Conservation (phyloP, 495 filamentous ascomycete genomes). For the Xylaria bambusicola region DNA sequence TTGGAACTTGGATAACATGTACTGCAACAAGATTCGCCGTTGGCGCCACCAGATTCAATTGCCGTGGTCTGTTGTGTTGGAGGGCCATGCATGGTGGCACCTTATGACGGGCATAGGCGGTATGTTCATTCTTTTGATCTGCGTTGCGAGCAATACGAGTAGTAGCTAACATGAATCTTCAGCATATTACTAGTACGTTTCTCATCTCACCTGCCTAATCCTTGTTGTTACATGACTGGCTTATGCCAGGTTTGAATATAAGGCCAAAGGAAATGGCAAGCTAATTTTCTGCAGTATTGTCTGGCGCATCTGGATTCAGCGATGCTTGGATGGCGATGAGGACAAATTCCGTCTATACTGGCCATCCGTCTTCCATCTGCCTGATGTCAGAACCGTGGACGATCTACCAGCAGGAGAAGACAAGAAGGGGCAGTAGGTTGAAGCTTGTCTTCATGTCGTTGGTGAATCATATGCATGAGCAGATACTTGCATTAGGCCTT, state of each 20-base stretch:
- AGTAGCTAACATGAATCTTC: slow-evolving; percentile 26
- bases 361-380: slow-evolving; percentile 65
- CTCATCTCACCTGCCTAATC: background rate
- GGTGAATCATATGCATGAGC: no score
- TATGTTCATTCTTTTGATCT: slow-evolving; percentile 24
- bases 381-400: slow-evolving; percentile 53
- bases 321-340: slow-evolving; percentile 75
- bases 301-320: slow-evolving; percentile 85
- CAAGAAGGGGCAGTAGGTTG: slow-evolving; percentile 36
- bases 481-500: no score
- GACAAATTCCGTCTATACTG: slow-evolving; percentile 75
- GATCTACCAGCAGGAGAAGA: slow-evolving; percentile 10
- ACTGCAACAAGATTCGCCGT: slow-evolving; percentile 67
- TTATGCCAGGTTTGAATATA: no score
- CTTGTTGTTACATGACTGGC: background rate
- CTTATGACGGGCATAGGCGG: slow-evolving; percentile 48
- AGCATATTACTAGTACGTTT: slow-evolving; percentile 33
- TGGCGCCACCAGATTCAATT: slow-evolving; percentile 76
- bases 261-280: background rate
- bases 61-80: slow-evolving; percentile 87
- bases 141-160: background rate
- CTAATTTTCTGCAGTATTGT: slow-evolving; percentile 81
- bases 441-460: no score
- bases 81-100: slow-evolving; percentile 98
- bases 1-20: slow-evolving; percentile 85